Base-by-base conservation (phyloP, 495 filamentous ascomycete species). In the Zalerion maritima region DNA sequence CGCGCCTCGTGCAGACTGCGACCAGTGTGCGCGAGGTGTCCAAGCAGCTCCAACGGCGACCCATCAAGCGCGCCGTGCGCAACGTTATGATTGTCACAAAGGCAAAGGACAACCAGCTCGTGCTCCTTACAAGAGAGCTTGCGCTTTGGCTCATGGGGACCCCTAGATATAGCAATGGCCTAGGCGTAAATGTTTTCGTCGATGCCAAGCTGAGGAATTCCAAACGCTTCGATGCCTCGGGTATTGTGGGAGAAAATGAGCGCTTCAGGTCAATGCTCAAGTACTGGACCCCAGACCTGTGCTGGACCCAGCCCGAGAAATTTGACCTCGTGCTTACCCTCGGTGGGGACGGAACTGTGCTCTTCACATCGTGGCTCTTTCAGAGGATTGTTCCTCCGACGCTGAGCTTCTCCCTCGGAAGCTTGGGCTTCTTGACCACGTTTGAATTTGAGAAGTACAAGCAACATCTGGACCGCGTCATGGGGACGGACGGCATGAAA, bases 31-130 rank as follows among this genome's bases (percentile, higher is more conserved):
- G 89, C 4, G 89, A 97, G 49, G 85, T 96, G 2, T 87, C 85
- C 2, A 83, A 85, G 50, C 89, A 94, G 53, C 61, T 97, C 27
- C 83, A 89, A 52, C 71, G 87, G 23, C 65, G 80, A 17, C 84
- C 85, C 9, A 81, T 94, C 54, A 83, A 77, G 49, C 72, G 82
- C 28, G 84, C 81, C 1, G 85, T 94, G 19, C 69, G 68, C 34
- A 93, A 76, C 49, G 71, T 97, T 34, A 92, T 97, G 83, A 85
- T 97, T 40, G 71, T 97, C 17, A 97, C 91, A 34, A 97, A 96
- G 54, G 85, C 91, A 14, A 69, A 82, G 25, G 91, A 97, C 50
- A 93, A 93, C 42, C 69, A 75, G 23, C 60, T 97, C 21, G 82
- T 96, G 8, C 62, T 71, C 36, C 59, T 93, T 43, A 97, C 89